Evolutionary conservation across 2,329 filamentous ascomycete genomes (phyloP).

Genomic region (Penicillium polonicum): DNA sequence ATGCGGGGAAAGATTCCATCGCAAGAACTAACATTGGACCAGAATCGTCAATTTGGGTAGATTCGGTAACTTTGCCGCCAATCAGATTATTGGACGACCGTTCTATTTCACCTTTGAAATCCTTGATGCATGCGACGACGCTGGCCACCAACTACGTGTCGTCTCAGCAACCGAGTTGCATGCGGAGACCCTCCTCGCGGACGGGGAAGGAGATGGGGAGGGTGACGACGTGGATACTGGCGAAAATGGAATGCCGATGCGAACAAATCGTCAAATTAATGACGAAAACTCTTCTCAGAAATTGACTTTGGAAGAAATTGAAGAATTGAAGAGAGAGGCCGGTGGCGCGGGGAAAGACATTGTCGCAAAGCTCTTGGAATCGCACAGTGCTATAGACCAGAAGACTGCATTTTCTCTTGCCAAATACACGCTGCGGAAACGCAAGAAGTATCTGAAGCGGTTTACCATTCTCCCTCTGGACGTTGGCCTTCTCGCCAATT

Average conservation of each 20-base stretch:
- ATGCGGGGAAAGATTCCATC: slow-evolving; percentile 10
- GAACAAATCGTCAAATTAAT: slow-evolving; percentile 63
- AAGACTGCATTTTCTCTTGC: slow-evolving; percentile 92
- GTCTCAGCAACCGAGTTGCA: slow-evolving; percentile 81
- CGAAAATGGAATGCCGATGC: slow-evolving; percentile 50
- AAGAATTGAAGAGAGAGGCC: slow-evolving; percentile 68
- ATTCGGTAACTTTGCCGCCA: slow-evolving; percentile 86
- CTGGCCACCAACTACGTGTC: slow-evolving; percentile 67
- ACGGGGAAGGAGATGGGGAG: slow-evolving; percentile 41
- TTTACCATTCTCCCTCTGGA: slow-evolving; percentile 86
- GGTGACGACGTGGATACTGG: slow-evolving; percentile 36
- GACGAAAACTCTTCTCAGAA: slow-evolving; percentile 70
- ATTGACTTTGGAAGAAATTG: slow-evolving; percentile 69
- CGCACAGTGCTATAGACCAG: slow-evolving; percentile 84
- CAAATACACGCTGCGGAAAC: slow-evolving; percentile 94
- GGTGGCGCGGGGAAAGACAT: slow-evolving; percentile 81
- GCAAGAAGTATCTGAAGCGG: slow-evolving; percentile 85
- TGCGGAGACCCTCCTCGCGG: slow-evolving; percentile 66
- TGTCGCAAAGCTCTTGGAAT: slow-evolving; percentile 87
- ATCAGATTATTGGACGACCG: slow-evolving; percentile 85
- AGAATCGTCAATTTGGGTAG: slow-evolving; percentile 88
- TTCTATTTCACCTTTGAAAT: slow-evolving; percentile 92
- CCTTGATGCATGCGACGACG: slow-evolving; percentile 65
- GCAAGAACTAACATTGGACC: slow-evolving; percentile 11
- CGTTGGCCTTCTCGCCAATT: slow-evolving; percentile 71